Evolutionary conservation across 106 monocot species (phyloP).

Genomic region (Agapanthus africanus): DNA sequence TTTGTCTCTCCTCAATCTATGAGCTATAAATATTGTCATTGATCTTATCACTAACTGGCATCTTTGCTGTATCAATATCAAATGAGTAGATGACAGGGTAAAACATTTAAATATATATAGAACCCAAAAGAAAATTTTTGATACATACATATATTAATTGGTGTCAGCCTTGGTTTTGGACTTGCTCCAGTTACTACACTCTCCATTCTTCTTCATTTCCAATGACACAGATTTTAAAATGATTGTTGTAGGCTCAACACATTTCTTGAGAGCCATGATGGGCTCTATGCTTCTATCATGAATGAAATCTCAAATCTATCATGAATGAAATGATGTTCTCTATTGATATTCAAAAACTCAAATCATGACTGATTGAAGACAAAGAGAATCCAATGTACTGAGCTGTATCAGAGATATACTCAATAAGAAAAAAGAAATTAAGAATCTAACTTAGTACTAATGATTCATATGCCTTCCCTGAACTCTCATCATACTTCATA

Average conservation of each 20-base stretch:
- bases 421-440: not conserved
- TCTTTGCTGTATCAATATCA: not conserved
- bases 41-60: not conserved
- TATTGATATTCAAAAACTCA: no score
- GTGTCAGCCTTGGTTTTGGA: not conserved
- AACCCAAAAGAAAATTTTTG: no score
- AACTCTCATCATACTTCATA: no score
- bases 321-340: no score
- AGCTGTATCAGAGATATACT: not conserved
- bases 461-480: no score
- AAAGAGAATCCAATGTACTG: conserved; percentile 1
- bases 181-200: not conserved
- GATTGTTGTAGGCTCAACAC: no score
- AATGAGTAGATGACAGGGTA: not conserved
- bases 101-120: not conserved
- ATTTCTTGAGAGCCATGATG: no score
- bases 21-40: not conserved
- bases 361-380: conserved; percentile 2
- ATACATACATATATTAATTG: no score
- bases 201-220: no score
- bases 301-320: no score
- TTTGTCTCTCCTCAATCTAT: conserved; percentile 1
- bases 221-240: no score
- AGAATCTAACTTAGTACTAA: not conserved
- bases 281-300: no score